Evolutionary conservation across 768 basidiomycete genomes (phyloP).

Genomic region (Amanita polypyramis): DNA sequence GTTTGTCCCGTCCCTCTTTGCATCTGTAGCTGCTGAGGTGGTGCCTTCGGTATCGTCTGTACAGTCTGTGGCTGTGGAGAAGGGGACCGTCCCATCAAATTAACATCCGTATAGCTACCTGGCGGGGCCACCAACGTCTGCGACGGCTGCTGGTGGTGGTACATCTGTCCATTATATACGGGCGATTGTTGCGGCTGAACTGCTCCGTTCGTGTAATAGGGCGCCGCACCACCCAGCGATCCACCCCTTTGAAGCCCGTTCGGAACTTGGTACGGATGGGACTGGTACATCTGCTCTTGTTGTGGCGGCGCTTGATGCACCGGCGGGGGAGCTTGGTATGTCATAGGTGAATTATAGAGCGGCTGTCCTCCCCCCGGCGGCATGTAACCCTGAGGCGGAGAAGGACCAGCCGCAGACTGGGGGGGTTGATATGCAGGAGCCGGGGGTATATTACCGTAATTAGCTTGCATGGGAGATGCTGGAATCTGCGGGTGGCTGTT

Average conservation of each 20-base stretch:
- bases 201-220: conserved; percentile 23
- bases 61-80: conserved; percentile 34
- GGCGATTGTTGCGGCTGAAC: conserved; percentile 16
- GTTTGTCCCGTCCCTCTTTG: conserved; percentile 47
- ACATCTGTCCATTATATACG: conserved; percentile 16
- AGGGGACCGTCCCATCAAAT: conserved; percentile 38
- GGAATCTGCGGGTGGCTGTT: background rate
- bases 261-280: conserved; percentile 13
- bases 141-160: conserved; percentile 19
- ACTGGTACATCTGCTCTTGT: conserved; percentile 18
- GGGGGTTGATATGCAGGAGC: conserved; percentile 6
- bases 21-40: conserved; percentile 4
- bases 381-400: conserved; percentile 5
- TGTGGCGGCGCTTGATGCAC: conserved; percentile 12
- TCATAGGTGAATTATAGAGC: conserved; percentile 8
- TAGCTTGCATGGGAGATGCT: background rate
- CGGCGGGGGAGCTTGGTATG: conserved; percentile 11
- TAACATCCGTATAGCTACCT: conserved; percentile 29
- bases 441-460: background rate
- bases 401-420: background rate
- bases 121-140: conserved; percentile 17
- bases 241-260: conserved; percentile 19
- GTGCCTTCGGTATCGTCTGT: conserved; percentile 13
- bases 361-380: conserved; percentile 10
- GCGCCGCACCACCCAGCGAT: conserved; percentile 10